Evolutionary conservation across 2,329 filamentous ascomycete genomes (phyloP), one percentile per base, ranked within the genome.

Genomic region (Penicillium sp.): DNA sequence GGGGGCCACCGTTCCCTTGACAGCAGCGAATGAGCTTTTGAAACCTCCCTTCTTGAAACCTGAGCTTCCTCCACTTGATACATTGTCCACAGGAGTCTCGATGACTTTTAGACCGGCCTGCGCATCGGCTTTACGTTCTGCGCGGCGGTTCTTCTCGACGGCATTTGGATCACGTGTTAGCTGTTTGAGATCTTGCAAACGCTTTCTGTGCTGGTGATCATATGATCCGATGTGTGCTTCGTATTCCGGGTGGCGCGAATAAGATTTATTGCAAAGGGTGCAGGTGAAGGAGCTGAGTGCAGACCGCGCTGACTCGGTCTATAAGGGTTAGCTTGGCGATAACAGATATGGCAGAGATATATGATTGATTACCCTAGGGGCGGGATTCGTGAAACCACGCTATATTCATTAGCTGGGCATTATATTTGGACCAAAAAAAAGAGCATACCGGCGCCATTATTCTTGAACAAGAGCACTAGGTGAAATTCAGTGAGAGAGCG

Each of bases 221-320:
- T 97, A 97, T 66, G 89, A 94, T 60, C 86, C 86, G 54, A 97
- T 89, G 72, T 99, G 94, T 8, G 92, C 88, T 74, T 97, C 93
- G 72, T 95, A 97, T 72, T 97, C 93, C 70, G 95, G 93, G 82
- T 96, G 93, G 53, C 94, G 91, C 2, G 87, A 86, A 76, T 97
- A 99, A 65, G 92, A 93, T 77, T 97, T 97, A 60, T 88, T 86
- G 79, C 94, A 97, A 52, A 97, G 84, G 39, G 86, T 84, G 78
- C 85, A 95, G 77, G 89, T 91, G 76, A 95, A 94, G 34, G 89
- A 86, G 67, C 86, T 88, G 46, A 90, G 80, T 16, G 90, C 89
- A 66, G 90, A 88, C 59, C 89, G 86, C 9, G 90, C 90, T 52
- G 78, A 82, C 58, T 84, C 81, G 32, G 82, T 86, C 67, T 81